phyloP scores from a whole-genome alignment of 257 asterid genomes.

The Solanum microdontum region DNA sequence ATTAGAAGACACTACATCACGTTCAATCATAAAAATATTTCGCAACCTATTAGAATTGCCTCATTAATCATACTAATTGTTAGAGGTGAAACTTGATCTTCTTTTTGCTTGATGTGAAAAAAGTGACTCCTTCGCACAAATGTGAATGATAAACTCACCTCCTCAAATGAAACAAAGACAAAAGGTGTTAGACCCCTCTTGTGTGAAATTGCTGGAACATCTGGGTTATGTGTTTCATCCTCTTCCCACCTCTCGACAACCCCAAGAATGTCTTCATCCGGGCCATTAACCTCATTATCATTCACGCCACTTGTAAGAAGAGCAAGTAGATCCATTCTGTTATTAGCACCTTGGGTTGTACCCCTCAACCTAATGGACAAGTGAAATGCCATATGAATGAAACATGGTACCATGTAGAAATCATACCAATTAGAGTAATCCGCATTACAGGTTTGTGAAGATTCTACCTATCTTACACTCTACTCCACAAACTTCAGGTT shows the following conservation, averaged over 20 bases:
- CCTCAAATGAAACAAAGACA: slow-evolving; percentile 89
- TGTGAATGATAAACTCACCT: slow-evolving; percentile 33
- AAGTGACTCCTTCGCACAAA: background rate
- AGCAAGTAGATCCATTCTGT: slow-evolving; percentile 72
- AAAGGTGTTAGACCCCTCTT: slow-evolving; percentile 77
- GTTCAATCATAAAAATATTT: background rate
- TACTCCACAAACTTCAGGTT: background rate
- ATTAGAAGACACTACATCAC: background rate
- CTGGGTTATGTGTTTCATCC: slow-evolving; percentile 88
- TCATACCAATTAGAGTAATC: background rate
- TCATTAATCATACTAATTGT: background rate
- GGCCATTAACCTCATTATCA: slow-evolving; percentile 49
- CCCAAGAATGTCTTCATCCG: slow-evolving; percentile 72
- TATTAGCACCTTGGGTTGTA: slow-evolving; percentile 73
- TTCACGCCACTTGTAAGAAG: slow-evolving; percentile 81
- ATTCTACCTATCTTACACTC: background rate
- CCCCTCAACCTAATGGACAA: slow-evolving; percentile 64
- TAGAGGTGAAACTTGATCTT: background rate
- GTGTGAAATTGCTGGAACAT: slow-evolving; percentile 85
- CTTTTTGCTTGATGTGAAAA: background rate
- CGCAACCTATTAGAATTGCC: background rate
- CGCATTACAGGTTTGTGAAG: background rate
- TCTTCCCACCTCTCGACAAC: slow-evolving; percentile 87
- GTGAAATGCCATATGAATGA: background rate
- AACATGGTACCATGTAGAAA: background rate